Conservation (phyloP, 2,329 filamentous ascomycete species). For the Penicillium italicum region DNA sequence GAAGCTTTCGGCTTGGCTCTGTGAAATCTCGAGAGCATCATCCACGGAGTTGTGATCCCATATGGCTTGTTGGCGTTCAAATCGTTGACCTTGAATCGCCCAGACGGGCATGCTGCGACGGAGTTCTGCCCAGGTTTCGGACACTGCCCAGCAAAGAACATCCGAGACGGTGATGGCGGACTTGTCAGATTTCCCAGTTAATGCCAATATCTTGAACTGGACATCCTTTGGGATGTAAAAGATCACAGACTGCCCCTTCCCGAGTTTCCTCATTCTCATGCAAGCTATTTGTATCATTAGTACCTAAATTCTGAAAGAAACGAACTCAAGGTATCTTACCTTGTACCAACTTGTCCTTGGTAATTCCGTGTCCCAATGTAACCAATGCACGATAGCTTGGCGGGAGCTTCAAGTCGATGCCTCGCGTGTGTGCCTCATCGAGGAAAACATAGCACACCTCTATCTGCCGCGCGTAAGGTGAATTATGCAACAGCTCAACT, state of each 20-base stretch:
- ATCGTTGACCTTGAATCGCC: no score
- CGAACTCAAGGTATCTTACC: slow-evolving; percentile 42
- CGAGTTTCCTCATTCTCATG: slow-evolving; percentile 67
- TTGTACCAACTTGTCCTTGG: slow-evolving; percentile 68
- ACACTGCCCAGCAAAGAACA: no score
- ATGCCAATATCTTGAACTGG: no score
- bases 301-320: not conserved
- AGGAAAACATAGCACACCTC: slow-evolving; percentile 63
- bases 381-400: slow-evolving; percentile 59
- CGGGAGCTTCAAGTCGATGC: slow-evolving; percentile 64
- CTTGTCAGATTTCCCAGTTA: no score
- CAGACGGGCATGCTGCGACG: no score
- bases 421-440: slow-evolving; percentile 67
- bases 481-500: slow-evolving; percentile 49
- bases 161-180: no score
- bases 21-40: no score
- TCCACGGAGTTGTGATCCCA: no score
- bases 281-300: slow-evolving; percentile 45
- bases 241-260: slow-evolving; percentile 55
- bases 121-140: no score
- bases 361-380: slow-evolving; percentile 61
- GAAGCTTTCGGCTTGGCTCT: no score
- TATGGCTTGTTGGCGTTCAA: no score
- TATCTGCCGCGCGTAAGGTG: slow-evolving; percentile 56
- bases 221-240: no score